Percentiles rank a stretch among this genome's conserved stretches.
phyloP scores from a whole-genome alignment of 2,329 filamentous ascomycete species.

The Teratosphaeria pseudoeucalypti region DNA sequence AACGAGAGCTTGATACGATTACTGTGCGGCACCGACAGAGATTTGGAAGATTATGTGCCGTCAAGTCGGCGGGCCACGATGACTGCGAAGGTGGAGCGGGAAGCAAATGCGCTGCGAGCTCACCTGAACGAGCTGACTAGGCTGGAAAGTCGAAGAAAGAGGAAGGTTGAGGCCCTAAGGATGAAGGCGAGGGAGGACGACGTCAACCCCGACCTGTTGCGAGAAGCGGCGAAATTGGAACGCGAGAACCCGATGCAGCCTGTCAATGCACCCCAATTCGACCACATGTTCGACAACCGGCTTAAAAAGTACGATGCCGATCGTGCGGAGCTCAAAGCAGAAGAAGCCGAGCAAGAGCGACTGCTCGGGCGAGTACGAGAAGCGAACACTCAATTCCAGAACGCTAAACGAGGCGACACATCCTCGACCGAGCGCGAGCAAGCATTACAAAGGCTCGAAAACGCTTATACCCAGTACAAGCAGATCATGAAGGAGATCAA shows the following conservation, averaged over 20 bases:
- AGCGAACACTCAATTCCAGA: constrained; percentile 68
- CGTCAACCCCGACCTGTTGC: constrained; percentile 70
- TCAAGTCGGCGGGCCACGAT: constrained; percentile 71
- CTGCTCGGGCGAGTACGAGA: constrained; percentile 59
- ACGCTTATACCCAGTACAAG: constrained; percentile 91
- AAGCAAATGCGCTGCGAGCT: constrained; percentile 65
- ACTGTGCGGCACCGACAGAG: constrained; percentile 67
- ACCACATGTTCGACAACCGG: constrained; percentile 76
- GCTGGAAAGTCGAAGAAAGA: constrained; percentile 68
- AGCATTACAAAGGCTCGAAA: constrained; percentile 78
- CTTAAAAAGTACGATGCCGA: constrained; percentile 76
- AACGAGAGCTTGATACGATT: constrained; percentile 66
- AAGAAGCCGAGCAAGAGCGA: constrained; percentile 70
- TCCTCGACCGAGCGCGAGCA: constrained; percentile 67
- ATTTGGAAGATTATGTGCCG: constrained; percentile 79
- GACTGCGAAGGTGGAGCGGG: constrained; percentile 67
- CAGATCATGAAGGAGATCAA: constrained; percentile 89
- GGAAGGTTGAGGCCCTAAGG: constrained; percentile 67
- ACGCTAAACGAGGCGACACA: constrained; percentile 57
- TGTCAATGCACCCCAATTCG: constrained; percentile 82
- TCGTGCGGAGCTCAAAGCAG: constrained; percentile 55
- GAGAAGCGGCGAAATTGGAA: constrained; percentile 75
- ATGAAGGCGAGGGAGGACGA: constrained; percentile 79
- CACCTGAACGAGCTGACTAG: constrained; percentile 76
- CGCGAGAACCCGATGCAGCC: constrained; percentile 74